Evolutionary conservation across 2,329 filamentous ascomycete species (phyloP), one percentile per base, ranked within the genome.

Genomic region (Phyllosticta paracitricarpa): DNA sequence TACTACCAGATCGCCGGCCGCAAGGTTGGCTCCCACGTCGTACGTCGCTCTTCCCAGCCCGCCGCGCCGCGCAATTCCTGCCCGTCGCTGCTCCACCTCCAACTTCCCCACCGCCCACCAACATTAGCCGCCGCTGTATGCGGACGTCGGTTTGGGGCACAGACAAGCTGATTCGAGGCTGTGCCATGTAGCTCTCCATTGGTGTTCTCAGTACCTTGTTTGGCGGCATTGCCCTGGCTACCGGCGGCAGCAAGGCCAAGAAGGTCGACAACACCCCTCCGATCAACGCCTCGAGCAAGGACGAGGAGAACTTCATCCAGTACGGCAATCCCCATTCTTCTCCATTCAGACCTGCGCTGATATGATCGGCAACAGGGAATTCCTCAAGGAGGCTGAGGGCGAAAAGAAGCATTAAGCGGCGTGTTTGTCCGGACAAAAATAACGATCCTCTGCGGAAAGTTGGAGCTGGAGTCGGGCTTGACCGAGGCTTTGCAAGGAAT

Each of bases 281-380:
- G 52, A 84, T 86, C 75, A 83, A 85, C 70, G 84, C 84, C 59
- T 77, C 78, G 69, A 86, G 82, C 77, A 85, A 85, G 75, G 84
- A 86, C 67, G 84, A 87, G 77, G 84, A 86, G 77, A 80, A 81
- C 70, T 87, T 87, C 74, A 84, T 87, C 71, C 82, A 85, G 84
- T 87, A 82, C 65, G 81, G 57, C 14, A 14, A 17, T 3, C 6
- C 5, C 40, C 40, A 14, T n/a, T 7, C 17, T 30, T 7, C 14
- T 8, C 9, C 25, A 28, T 17, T 22, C 24, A 57, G 17, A 22
- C 40, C 10, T 10, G 14, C 14, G 19, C 26, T 55, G 40, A 48
- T 35, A 7, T 7, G 30, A 17, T 9, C 2, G 19, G 10, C 10
- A n/a, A 51, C 62, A 75, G 73, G 67, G 68, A 71, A 56, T 75